Conservation (phyloP, 345 rosid species). For the Camelina hispida region DNA sequence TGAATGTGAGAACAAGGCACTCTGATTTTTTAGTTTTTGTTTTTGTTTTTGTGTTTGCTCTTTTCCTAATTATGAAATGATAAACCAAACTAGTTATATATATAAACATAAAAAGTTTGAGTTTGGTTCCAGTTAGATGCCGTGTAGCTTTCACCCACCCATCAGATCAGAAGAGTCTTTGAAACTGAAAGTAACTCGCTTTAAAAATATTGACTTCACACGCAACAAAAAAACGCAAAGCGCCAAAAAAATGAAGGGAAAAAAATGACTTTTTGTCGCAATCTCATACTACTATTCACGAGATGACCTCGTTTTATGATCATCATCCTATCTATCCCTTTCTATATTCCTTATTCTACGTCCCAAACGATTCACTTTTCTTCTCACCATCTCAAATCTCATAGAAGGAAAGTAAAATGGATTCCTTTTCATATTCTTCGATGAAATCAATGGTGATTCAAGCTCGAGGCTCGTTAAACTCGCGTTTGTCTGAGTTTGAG, state of each 20-base stretch:
- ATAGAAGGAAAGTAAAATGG: constrained; percentile 31
- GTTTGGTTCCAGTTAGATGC: neutral
- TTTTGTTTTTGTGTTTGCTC: too few species aligned
- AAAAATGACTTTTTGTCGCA: neutral
- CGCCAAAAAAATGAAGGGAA: constrained; percentile 10
- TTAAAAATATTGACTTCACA: neutral
- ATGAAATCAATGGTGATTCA: constrained; percentile 43
- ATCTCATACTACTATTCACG: constrained; percentile 6
- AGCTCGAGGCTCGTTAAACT: constrained; percentile 61
- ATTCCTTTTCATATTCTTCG: constrained; percentile 38
- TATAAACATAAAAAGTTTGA: too few species aligned
- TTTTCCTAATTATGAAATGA: too few species aligned
- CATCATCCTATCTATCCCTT: neutral
- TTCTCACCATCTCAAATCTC: neutral
- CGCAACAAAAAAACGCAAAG: constrained; percentile 37
- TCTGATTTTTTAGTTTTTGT: too few species aligned
- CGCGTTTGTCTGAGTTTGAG: constrained; percentile 66
- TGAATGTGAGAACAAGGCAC: too few species aligned
- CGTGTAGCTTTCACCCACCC: neutral
- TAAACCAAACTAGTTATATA: too few species aligned
- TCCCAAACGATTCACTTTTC: constrained; percentile 15
- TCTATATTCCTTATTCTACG: neutral
- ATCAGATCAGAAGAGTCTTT: neutral
- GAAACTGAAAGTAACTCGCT: neutral
- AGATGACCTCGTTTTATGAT: constrained; percentile 8